phyloP scores from a whole-genome alignment of 2,329 filamentous ascomycete genomes.

The Trichocomaceae sp. region DNA sequence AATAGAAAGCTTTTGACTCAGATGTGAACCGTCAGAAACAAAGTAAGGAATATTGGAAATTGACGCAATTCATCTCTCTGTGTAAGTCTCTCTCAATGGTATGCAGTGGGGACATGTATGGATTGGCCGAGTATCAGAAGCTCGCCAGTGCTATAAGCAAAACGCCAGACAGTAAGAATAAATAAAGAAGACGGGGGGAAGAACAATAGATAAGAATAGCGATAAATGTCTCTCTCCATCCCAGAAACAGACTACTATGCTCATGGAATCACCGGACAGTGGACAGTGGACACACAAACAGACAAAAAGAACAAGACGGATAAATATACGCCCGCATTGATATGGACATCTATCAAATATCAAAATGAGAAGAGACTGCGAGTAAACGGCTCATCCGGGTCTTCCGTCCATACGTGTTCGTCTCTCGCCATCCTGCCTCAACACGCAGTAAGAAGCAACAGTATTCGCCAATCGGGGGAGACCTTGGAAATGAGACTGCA shows the following conservation, averaged over 20 bases:
- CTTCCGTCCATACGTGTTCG: neutral
- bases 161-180: neutral
- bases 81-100: constrained; percentile 8
- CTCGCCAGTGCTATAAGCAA: constrained; percentile 11
- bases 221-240: neutral
- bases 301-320: neutral
- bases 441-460: neutral
- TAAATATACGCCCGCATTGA: constrained; percentile 5
- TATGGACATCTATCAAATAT: neutral
- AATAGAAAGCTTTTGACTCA: neutral
- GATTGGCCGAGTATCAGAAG: constrained; percentile 15
- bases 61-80: neutral
- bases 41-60: neutral
- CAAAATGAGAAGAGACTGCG: neutral
- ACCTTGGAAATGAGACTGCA: neutral
- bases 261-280: neutral
- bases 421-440: neutral
- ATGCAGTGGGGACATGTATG: constrained; percentile 10
- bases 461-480: neutral
- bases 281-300: neutral
- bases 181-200: neutral
- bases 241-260: neutral
- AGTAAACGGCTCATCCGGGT: neutral
- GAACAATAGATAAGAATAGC: neutral
- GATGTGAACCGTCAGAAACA: too few relatives aligned